Evolutionary conservation across 805 yeast species (phyloP).

Genomic region (Zygotorulaspora danielsina): DNA sequence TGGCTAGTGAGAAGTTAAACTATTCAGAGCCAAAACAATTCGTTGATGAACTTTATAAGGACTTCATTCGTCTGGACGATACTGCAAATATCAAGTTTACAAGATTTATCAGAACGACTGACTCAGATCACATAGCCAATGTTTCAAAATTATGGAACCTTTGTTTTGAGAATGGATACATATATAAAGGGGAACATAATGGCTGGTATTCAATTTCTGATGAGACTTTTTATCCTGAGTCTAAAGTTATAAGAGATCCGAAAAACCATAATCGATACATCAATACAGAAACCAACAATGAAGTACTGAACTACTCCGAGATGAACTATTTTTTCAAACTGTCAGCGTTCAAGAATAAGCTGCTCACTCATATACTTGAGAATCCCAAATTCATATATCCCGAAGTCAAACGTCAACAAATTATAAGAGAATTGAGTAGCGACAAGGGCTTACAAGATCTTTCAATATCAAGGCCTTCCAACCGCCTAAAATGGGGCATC

Average conservation of each 20-base stretch:
- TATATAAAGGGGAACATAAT: constrained; percentile 76
- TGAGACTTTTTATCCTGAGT: constrained; percentile 87
- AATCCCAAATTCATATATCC: constrained; percentile 69
- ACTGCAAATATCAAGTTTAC: constrained; percentile 55
- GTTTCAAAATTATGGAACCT: constrained; percentile 68
- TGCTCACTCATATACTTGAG: constrained; percentile 46
- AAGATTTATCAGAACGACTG: constrained; percentile 89
- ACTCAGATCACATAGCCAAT: constrained; percentile 63
- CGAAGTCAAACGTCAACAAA: constrained; percentile 44
- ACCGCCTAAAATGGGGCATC: constrained; percentile 84
- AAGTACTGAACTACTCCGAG: constrained; percentile 73
- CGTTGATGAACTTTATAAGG: constrained; percentile 63
- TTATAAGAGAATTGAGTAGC: constrained; percentile 54
- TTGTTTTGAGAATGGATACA: constrained; percentile 55
- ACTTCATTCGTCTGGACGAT: constrained; percentile 62
- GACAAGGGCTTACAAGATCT: constrained; percentile 53
- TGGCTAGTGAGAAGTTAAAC: constrained; percentile 62
- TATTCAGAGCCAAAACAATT: constrained; percentile 54
- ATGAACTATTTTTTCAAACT: constrained; percentile 82
- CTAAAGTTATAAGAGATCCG: constrained; percentile 51
- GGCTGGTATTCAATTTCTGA: constrained; percentile 97
- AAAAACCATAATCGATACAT: constrained; percentile 22
- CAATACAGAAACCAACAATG: constrained; percentile 64
- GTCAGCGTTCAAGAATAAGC: constrained; percentile 50
- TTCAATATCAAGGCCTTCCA: constrained; percentile 80